Evolutionary conservation across 2,329 filamentous ascomycete species (phyloP), one percentile per base, ranked within the genome.

Genomic region (Penicillium brasilianum): DNA sequence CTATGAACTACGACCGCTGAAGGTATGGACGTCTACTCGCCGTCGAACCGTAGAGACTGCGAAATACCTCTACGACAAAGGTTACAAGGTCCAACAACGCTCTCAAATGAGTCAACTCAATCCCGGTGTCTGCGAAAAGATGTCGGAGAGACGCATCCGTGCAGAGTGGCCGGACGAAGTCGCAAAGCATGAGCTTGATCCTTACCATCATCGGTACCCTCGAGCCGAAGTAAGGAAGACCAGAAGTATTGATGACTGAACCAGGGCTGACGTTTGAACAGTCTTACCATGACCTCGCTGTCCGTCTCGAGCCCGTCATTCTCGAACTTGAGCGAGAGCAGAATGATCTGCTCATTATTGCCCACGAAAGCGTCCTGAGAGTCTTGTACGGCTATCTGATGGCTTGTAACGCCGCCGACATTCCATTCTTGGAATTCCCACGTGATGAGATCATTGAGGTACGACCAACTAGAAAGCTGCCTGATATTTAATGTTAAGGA

Each of bases 221-320:
- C 86, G 95, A 64, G 94, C 94, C 62, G 95, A 99, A 83, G 93
- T 93, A 81, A 72, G 80, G 62, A 36, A 39, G 9, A 4, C 25
- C 18, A 41, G 11, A 28, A 39, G 11, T 9, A 14, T 13, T 6
- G 30, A 14, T 18, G 32, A 8, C n/a, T 18, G 9, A 25, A 36
- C 34, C 14, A 2, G 16, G 43, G 37, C 55, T 66, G 36, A 66
- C 41, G 3, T 43, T 3, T 55, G 34, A 16, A 46, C 28, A 97
- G 91, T 98, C 94, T 9, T 99, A 99, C 77, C 95, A 99, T 75
- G 95, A 99, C 73, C 88, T 99, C 46, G 95, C 95, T n/a, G 95
- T 99, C 61, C 91, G 95, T 22, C 87, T 99, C 50, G 95, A 99
- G 76, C 96, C 95, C 43, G 97, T 99, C 72, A 99, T 99, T 72